Conservation (phyloP, 2,329 filamentous ascomycete species). For the Aureobasidium sp. region DNA sequence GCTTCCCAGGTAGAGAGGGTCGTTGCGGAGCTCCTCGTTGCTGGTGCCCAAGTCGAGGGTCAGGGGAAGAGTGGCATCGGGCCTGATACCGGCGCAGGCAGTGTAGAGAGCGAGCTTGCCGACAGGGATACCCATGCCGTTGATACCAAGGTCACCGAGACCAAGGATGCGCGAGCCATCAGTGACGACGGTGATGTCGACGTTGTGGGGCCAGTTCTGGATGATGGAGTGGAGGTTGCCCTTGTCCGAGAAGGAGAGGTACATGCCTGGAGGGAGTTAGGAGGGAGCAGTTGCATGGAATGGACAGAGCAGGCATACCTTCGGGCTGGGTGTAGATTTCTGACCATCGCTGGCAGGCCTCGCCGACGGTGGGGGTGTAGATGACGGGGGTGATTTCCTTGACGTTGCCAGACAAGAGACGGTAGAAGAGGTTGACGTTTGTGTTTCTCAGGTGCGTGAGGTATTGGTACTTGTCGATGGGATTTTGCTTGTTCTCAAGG, state of each 20-base stretch:
- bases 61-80: conserved; percentile 55
- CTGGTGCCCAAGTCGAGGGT: conserved; percentile 55
- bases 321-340: conserved; percentile 92
- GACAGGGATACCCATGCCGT: conserved; percentile 96
- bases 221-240: conserved; percentile 84
- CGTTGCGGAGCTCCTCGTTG: conserved; percentile 57
- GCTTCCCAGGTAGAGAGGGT: conserved; percentile 86
- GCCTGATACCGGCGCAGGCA: conserved; percentile 87
- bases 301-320: conserved; percentile 40
- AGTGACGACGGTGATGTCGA: conserved; percentile 94
- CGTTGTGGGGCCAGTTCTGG: conserved; percentile 86
- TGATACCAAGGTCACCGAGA: conserved; percentile 89
- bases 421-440: conserved; percentile 76
- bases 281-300: not conserved
- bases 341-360: conserved; percentile 93
- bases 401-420: conserved; percentile 66
- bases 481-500: conserved; percentile 58
- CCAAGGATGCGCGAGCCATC: conserved; percentile 90
- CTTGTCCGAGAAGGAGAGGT: conserved; percentile 90
- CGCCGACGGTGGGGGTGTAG: conserved; percentile 85
- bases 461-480: conserved; percentile 77
- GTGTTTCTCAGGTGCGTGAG: conserved; percentile 65
- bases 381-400: conserved; percentile 73
- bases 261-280: conserved; percentile 48
- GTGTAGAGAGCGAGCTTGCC: conserved; percentile 95